These are phyloP conservation scores for Nemania serpens DNA, from an alignment of 2,329 filamentous ascomycete genomes.

Conservation along the genomic window DNA sequence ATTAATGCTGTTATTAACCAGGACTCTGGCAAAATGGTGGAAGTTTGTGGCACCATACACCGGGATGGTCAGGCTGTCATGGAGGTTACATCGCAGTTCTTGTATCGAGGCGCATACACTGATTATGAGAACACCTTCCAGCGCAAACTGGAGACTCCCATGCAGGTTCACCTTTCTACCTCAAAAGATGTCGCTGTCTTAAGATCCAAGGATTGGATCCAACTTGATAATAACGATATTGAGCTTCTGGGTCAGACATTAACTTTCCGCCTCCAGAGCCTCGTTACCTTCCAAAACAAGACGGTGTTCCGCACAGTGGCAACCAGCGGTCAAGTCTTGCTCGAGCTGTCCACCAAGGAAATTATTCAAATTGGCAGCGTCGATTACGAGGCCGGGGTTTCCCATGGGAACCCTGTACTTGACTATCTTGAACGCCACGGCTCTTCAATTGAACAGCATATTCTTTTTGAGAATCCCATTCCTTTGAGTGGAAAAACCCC, in stretches of 20 bases:
- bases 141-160: conserved; percentile 92
- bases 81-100: conserved; percentile 98
- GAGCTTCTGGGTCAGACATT: conserved; percentile 91
- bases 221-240: conserved; percentile 75
- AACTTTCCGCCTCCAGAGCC: conserved; percentile 91
- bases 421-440: conserved; percentile 95
- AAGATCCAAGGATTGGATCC: conserved; percentile 97
- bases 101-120: conserved; percentile 90
- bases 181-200: conserved; percentile 92
- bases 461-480: conserved; percentile 97
- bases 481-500: conserved; percentile 91
- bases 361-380: conserved; percentile 97
- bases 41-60: conserved; percentile 96
- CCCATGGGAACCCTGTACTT: conserved; percentile 94
- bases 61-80: conserved; percentile 85
- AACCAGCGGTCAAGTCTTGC: conserved; percentile 87
- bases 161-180: conserved; percentile 86
- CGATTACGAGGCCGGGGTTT: conserved; percentile 88
- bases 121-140: conserved; percentile 99
- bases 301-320: conserved; percentile 88
- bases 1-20: conserved; percentile 99
- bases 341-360: conserved; percentile 96
- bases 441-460: conserved; percentile 89
- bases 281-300: conserved; percentile 94
- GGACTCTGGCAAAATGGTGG: conserved; percentile 98